phyloP scores from a whole-genome alignment of 345 rosid species.

The Euphorbia pulcherrima region DNA sequence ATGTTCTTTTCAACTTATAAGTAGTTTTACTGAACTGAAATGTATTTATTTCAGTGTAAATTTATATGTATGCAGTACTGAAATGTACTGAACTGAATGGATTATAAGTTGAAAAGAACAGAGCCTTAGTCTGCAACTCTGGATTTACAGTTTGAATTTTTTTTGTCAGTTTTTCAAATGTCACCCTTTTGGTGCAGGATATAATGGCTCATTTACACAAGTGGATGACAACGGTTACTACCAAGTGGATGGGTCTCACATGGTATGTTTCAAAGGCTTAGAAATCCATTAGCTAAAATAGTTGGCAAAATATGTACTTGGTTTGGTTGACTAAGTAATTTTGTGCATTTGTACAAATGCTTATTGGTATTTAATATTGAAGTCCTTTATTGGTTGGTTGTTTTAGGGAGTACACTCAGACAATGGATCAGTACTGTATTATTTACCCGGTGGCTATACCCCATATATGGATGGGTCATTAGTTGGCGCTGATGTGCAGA shows the following conservation, averaged over 20 bases:
- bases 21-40: too few relatives aligned
- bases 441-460: constrained; percentile 45
- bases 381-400: background rate
- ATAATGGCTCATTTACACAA: constrained; percentile 35
- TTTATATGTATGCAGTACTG: too few relatives aligned
- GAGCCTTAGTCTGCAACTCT: background rate
- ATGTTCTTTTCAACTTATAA: too few relatives aligned
- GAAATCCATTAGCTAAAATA: background rate
- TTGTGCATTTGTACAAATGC: background rate
- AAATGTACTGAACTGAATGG: too few relatives aligned
- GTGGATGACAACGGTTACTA: constrained; percentile 38
- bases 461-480: constrained; percentile 36
- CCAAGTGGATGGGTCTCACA: constrained; percentile 28
- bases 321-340: background rate
- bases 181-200: constrained; percentile 40
- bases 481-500: constrained; percentile 42
- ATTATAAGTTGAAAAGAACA: background rate
- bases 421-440: constrained; percentile 45
- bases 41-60: too few relatives aligned
- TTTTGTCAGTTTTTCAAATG: background rate
- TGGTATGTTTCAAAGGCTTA: constrained; percentile 35
- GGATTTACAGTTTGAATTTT: background rate
- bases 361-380: background rate
- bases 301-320: background rate
- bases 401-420: constrained; percentile 45